phyloP scores from a whole-genome alignment of 2,329 filamentous ascomycete genomes.

The Falciphora oryzae region DNA sequence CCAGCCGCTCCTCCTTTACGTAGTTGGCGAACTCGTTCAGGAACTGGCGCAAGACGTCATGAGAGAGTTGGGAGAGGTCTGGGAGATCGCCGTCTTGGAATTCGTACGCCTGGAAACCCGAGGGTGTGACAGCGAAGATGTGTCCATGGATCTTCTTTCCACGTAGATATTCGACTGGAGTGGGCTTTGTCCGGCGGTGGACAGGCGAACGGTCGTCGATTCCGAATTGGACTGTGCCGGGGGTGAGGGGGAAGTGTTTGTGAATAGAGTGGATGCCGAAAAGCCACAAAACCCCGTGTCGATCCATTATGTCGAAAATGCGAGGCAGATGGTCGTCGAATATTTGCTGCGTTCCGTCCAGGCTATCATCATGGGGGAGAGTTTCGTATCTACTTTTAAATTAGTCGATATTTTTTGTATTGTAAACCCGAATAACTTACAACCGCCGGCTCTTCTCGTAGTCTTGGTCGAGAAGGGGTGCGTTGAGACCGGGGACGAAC shows the following conservation, averaged over 20 bases:
- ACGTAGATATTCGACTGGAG: not conserved
- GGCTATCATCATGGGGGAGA: not conserved
- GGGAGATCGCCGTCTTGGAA: constrained; percentile 7
- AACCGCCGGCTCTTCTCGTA: not conserved
- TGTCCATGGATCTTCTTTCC: constrained; percentile 2
- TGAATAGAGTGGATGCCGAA: constrained; percentile 6
- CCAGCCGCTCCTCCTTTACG: constrained; percentile 1
- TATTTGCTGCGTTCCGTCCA: not conserved
- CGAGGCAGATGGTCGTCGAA: not conserved
- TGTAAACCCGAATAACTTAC: not conserved
- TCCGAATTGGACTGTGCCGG: constrained; percentile 6
- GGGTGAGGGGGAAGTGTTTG: constrained; percentile 2
- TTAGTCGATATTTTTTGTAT: not conserved
- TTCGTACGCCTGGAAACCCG: constrained; percentile 3
- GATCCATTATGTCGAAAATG: constrained; percentile 2
- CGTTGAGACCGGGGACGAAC: not conserved
- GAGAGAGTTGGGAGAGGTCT: constrained; percentile 3
- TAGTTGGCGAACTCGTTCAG: constrained; percentile 1
- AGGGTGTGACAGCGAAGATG: constrained; percentile 3
- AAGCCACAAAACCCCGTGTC: not conserved
- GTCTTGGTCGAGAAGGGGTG: not conserved
- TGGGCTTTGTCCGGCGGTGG: constrained; percentile 6
- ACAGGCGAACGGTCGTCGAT: constrained; percentile 3
- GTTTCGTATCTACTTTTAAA: constrained; percentile 3
- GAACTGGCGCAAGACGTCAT: constrained; percentile 3